Evolutionary conservation across 805 yeast species (phyloP).

Genomic region (Komagataella populi): DNA sequence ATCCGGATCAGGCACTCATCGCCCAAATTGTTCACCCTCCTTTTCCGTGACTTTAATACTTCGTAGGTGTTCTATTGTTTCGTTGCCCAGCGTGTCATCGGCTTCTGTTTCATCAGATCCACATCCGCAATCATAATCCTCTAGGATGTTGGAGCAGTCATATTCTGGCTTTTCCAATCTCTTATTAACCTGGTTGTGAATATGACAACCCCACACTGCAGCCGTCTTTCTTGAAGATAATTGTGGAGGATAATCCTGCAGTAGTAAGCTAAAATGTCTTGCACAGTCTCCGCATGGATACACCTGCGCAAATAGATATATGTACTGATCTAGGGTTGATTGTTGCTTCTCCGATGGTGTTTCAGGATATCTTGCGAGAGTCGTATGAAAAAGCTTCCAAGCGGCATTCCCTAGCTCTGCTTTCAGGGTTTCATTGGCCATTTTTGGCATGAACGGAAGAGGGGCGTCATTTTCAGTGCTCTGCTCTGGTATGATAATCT

Average conservation of each 20-base stretch:
- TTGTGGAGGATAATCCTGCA: constrained; percentile 76
- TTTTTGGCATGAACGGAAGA: constrained; percentile 75
- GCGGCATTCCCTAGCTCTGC: constrained; percentile 86
- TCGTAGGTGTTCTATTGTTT: constrained; percentile 24
- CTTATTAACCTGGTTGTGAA: constrained; percentile 79
- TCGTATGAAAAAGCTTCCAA: constrained; percentile 88
- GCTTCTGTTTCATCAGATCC: constrained; percentile 54
- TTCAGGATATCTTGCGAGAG: constrained; percentile 86
- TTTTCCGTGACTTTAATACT: constrained; percentile 31
- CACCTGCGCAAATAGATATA: constrained; percentile 72
- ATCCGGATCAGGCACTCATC: constrained; percentile 6
- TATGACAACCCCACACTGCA: constrained; percentile 90
- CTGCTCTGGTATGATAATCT: neutral
- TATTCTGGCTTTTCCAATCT: constrained; percentile 55
- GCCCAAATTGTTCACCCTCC: constrained; percentile 33
- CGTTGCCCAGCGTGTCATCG: constrained; percentile 17
- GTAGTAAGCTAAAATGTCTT: constrained; percentile 63
- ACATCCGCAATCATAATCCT: constrained; percentile 95
- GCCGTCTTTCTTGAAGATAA: constrained; percentile 63
- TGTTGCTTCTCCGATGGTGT: constrained; percentile 54
- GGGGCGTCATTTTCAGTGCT: neutral
- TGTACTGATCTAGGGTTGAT: constrained; percentile 45
- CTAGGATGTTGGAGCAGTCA: constrained; percentile 76
- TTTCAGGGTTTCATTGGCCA: constrained; percentile 58
- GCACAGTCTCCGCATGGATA: constrained; percentile 99